These are phyloP conservation scores for Nemophila menziesii DNA, from an alignment of 257 asterid genomes.

Conservation along the genomic window DNA sequence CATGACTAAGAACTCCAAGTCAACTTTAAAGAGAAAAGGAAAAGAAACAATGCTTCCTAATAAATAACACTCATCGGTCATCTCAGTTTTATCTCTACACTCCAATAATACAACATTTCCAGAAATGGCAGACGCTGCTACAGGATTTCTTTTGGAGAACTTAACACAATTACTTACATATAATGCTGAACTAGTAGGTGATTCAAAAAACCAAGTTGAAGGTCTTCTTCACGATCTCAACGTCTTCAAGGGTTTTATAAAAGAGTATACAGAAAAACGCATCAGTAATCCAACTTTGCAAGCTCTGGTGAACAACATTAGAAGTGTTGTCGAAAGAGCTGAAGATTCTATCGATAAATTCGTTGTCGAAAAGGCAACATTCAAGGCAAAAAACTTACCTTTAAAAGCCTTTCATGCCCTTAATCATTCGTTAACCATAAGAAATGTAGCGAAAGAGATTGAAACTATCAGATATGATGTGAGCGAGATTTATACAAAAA, in stretches of 20 bases:
- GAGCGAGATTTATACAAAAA: slow-evolving; percentile 1
- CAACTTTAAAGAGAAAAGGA: too few species aligned
- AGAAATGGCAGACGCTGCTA: not conserved
- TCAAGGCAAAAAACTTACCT: not conserved
- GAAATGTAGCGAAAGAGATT: not conserved
- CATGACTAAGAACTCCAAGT: too few species aligned
- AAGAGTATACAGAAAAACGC: slow-evolving; percentile 7
- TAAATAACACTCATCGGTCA: too few species aligned
- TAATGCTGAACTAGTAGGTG: not conserved
- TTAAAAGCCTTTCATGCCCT: not conserved
- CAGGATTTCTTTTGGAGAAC: not conserved
- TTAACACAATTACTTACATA: not conserved
- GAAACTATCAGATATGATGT: not conserved
- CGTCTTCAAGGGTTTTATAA: not conserved
- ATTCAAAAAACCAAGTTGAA: not conserved
- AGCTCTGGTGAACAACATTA: slow-evolving; percentile 13
- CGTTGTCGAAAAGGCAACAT: not conserved
- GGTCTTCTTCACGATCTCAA: not conserved
- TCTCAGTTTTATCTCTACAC: too few species aligned
- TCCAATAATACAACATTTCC: too few species aligned
- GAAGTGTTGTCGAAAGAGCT: slow-evolving; percentile 6
- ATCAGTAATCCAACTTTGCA: slow-evolving; percentile 7
- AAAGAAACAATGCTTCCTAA: too few species aligned
- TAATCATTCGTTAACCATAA: not conserved
- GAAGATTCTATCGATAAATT: slow-evolving; percentile 11